Evolutionary conservation across 2,329 filamentous ascomycete species (phyloP).

Genomic region (Fusarium pseudoanthophilum): DNA sequence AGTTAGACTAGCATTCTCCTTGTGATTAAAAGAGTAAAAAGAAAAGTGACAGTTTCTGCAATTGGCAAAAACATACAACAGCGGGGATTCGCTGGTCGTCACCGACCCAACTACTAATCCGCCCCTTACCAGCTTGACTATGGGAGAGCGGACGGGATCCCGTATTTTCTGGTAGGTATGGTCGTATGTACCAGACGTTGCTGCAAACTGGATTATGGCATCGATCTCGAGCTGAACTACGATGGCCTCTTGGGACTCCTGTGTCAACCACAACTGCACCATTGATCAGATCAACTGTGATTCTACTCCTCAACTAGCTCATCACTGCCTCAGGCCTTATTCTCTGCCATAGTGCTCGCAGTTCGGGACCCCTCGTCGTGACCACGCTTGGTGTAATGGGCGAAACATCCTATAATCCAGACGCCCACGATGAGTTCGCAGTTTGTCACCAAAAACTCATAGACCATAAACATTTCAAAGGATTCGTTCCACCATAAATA

Average conservation of each 20-base stretch:
- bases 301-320: neutral
- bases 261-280: neutral
- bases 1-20: neutral
- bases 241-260: rapidly evolving
- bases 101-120: slow-evolving; percentile 1
- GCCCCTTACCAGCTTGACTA: neutral
- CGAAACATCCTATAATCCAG: neutral
- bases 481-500: neutral
- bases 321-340: neutral
- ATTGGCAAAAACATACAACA: neutral
- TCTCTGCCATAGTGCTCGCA: neutral
- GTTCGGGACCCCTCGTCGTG: neutral
- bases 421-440: neutral
- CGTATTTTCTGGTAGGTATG: slow-evolving; percentile 3
- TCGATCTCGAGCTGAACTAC: rapidly evolving
- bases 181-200: neutral
- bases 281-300: neutral
- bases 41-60: rapidly evolving
- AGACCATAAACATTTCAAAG: neutral
- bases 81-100: neutral
- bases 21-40: neutral
- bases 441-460: neutral
- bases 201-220: rapidly evolving
- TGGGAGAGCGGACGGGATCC: slow-evolving; percentile 3
- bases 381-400: neutral